Percentiles rank a stretch among this genome's conserved stretches.
These are phyloP conservation scores for Roridomyces roridus DNA, from an alignment of 768 basidiomycete species.

Conservation along the genomic window DNA sequence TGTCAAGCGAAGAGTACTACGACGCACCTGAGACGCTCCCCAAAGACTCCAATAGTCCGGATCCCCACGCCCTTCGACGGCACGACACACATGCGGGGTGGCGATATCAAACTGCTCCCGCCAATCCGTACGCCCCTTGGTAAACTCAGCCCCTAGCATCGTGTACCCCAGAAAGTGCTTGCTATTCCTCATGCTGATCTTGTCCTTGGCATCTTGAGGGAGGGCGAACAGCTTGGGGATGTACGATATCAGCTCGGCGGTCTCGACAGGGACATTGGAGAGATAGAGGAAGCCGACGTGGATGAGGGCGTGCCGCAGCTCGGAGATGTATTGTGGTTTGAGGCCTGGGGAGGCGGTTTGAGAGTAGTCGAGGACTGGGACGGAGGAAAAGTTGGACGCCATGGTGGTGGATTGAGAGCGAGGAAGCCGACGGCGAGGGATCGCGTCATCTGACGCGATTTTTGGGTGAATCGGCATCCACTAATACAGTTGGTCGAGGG, in stretches of 20 bases:
- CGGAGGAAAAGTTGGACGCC: slow-evolving; percentile 56
- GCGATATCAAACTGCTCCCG: slow-evolving; percentile 86
- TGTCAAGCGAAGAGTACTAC: neutral
- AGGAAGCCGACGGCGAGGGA: too few species aligned
- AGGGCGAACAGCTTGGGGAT: slow-evolving; percentile 76
- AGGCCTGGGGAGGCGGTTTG: slow-evolving; percentile 47
- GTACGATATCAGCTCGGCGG: slow-evolving; percentile 59
- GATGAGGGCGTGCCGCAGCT: slow-evolving; percentile 75
- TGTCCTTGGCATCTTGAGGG: slow-evolving; percentile 69
- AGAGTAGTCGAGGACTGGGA: slow-evolving; percentile 76
- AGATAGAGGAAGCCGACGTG: slow-evolving; percentile 87
- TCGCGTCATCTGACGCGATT: too few species aligned
- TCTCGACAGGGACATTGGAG: slow-evolving; percentile 64
- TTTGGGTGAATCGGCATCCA: too few species aligned
- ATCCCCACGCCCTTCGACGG: slow-evolving; percentile 57
- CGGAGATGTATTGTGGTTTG: slow-evolving; percentile 60
- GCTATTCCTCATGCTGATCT: slow-evolving; percentile 73
- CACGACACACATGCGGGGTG: slow-evolving; percentile 61
- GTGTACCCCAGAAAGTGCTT: slow-evolving; percentile 84
- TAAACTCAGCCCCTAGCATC: slow-evolving; percentile 72
- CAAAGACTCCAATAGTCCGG: slow-evolving; percentile 75
- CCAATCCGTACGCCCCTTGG: slow-evolving; percentile 73
- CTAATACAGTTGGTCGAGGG: too few species aligned
- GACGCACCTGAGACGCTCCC: slow-evolving; percentile 75
- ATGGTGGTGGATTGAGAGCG: slow-evolving; percentile 1